Evolutionary conservation across 805 yeast species (phyloP).

Genomic region (Wickerhamia fluorescens): DNA sequence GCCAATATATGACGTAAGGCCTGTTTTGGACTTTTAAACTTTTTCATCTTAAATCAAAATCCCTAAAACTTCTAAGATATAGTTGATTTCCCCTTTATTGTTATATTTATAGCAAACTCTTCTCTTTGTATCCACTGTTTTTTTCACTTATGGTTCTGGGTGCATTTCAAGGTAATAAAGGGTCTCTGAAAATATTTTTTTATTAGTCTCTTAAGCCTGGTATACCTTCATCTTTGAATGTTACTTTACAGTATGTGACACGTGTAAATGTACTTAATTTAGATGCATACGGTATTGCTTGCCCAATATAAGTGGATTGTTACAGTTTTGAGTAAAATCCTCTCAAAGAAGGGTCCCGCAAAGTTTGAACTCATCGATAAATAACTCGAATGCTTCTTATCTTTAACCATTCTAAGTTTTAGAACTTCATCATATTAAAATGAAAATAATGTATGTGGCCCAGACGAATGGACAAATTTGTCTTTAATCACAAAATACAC

Average conservation of each 20-base stretch:
- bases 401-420: conserved; percentile 67
- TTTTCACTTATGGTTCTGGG: no score
- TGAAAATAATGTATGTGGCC: conserved; percentile 65
- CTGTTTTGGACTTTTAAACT: conserved; percentile 45
- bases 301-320: conserved; percentile 59
- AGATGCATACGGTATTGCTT: conserved; percentile 70
- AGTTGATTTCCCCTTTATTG: conserved; percentile 47
- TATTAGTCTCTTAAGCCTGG: no score
- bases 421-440: conserved; percentile 61
- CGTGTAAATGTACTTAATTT: no score
- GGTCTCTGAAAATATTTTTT: no score
- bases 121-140: no score
- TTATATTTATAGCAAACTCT: conserved; percentile 56
- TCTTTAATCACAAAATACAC: conserved; percentile 72
- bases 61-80: conserved; percentile 41
- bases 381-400: conserved; percentile 67
- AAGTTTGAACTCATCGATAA: conserved; percentile 63
- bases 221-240: no score
- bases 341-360: conserved; percentile 61
- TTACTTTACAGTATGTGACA: no score
- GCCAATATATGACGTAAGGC: conserved; percentile 72
- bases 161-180: no score
- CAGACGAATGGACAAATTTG: conserved; percentile 73
- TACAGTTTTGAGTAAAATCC: conserved; percentile 55
- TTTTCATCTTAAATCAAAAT: conserved; percentile 48